Percentiles rank a stretch among this genome's conserved stretches.
Conservation (phyloP, 352 stramenopile genomes). For the Aphanomyces cochlioides region DNA sequence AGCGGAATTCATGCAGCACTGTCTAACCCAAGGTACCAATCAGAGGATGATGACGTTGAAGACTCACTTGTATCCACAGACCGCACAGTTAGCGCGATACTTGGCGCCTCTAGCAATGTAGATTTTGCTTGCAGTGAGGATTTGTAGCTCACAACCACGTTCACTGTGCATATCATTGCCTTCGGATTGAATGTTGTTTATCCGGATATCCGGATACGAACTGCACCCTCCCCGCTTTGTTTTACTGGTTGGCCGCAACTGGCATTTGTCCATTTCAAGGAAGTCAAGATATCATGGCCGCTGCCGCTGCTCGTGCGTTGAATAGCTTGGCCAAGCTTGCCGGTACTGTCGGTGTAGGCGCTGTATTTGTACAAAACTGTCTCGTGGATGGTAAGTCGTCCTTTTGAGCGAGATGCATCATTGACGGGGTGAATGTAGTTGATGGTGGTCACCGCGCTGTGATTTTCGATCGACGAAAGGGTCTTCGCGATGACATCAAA, state of each 20-base stretch:
- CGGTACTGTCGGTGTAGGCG: conserved; percentile 19
- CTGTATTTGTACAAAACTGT: conserved; percentile 27
- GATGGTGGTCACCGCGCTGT: conserved; percentile 98
- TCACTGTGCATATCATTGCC: too few relatives aligned
- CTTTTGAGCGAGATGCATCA: background rate
- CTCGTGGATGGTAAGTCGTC: conserved; percentile 27
- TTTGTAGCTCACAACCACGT: too few relatives aligned
- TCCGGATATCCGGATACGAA: conserved; percentile 5
- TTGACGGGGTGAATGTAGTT: conserved; percentile 53
- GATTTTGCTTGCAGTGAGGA: too few relatives aligned
- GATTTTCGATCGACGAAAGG: conserved; percentile 98
- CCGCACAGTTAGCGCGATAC: too few relatives aligned
- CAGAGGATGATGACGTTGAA: too few relatives aligned
- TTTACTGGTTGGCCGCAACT: conserved; percentile 19
- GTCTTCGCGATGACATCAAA: conserved; percentile 93
- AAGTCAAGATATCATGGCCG: conserved; percentile 22
- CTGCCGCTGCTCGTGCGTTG: conserved; percentile 21
- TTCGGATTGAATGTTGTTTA: too few relatives aligned
- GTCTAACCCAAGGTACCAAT: too few relatives aligned
- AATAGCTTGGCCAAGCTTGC: conserved; percentile 21
- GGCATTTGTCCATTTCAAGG: conserved; percentile 15
- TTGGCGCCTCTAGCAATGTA: too few relatives aligned
- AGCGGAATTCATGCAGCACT: too few relatives aligned
- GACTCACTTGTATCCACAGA: too few relatives aligned
- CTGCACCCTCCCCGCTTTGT: background rate